Evolutionary conservation across 139 green algal genomes (phyloP).

Genomic region (Pseudopediastrum boryanum): DNA sequence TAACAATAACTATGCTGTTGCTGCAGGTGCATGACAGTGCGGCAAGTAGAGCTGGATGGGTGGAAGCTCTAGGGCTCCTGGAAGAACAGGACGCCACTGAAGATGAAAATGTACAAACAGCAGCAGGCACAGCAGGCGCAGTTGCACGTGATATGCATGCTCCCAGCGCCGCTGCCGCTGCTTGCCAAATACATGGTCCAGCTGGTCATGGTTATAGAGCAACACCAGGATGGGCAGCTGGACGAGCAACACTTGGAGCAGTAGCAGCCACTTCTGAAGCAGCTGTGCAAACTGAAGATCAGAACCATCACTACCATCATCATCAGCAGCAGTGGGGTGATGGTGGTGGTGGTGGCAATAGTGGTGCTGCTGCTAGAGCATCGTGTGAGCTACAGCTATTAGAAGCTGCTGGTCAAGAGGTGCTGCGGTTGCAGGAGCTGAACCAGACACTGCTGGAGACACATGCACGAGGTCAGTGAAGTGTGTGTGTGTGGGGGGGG

Average conservation of each 20-base stretch:
- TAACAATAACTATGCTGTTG: too few species aligned
- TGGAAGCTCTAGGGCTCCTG: neutral
- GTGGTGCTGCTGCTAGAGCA: conserved; percentile 19
- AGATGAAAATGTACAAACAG: neutral
- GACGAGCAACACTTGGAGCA: neutral
- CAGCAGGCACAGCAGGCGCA: conserved; percentile 10
- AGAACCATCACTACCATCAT: conserved; percentile 8
- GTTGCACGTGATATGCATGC: neutral
- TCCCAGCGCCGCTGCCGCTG: neutral
- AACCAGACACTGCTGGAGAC: conserved; percentile 41
- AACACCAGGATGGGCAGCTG: too few species aligned
- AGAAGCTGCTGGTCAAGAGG: conserved; percentile 43
- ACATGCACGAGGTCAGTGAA: conserved; percentile 21
- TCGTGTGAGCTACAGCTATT: too few species aligned
- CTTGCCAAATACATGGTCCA: too few species aligned
- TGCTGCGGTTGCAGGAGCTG: conserved; percentile 43
- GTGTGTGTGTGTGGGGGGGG: neutral
- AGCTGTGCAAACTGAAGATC: conserved; percentile 18
- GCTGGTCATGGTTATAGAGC: too few species aligned
- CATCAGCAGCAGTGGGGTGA: conserved; percentile 5
- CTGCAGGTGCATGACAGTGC: conserved; percentile 30
- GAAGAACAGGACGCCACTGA: conserved; percentile 5
- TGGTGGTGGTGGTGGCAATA: neutral
- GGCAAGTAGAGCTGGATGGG: conserved; percentile 27
- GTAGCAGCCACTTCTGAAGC: neutral